Evolutionary conservation across 2,329 filamentous ascomycete species (phyloP).

Genomic region (Tricladium varicosporioides): DNA sequence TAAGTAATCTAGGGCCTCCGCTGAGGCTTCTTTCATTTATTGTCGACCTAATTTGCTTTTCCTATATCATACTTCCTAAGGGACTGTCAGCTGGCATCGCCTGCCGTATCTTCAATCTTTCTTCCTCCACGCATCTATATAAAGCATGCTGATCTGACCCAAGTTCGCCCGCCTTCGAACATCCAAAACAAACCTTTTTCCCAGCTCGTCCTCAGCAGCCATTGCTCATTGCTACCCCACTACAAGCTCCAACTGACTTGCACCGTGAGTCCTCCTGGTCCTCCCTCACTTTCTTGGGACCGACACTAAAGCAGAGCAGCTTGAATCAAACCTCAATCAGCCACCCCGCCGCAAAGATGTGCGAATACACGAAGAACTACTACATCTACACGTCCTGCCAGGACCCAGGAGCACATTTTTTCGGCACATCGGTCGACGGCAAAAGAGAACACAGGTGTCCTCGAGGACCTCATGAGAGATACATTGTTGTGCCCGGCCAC

Average conservation of each 20-base stretch:
- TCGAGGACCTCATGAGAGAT: constrained; percentile 68
- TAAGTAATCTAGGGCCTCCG: constrained; percentile 24
- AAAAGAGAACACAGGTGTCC: constrained; percentile 57
- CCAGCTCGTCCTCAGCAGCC: not conserved
- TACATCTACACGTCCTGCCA: constrained; percentile 72
- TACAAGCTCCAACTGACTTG: constrained; percentile 1
- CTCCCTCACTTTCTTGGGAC: not conserved
- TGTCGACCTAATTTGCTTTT: constrained; percentile 23
- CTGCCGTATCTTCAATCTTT: constrained; percentile 8
- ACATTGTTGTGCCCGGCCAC: constrained; percentile 66
- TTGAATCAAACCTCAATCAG: not conserved
- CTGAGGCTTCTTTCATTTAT: constrained; percentile 14
- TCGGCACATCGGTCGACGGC: constrained; percentile 67
- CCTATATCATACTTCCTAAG: constrained; percentile 16
- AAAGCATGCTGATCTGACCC: constrained; percentile 14
- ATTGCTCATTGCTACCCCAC: not conserved
- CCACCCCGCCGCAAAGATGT: constrained; percentile 39
- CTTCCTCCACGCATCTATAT: constrained; percentile 14
- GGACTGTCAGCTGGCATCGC: constrained; percentile 10
- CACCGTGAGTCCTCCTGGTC: not conserved
- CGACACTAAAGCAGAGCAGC: not conserved
- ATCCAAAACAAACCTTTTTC: too few species aligned
- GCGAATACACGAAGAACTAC: constrained; percentile 70
- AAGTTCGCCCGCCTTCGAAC: not conserved
- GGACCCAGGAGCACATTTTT: constrained; percentile 69